A percentile compares a stretch with the other conserved stretches of the same genome.
Conservation (phyloP, 73 alveolate genomes). For the Symbiodinium natans region DNA sequence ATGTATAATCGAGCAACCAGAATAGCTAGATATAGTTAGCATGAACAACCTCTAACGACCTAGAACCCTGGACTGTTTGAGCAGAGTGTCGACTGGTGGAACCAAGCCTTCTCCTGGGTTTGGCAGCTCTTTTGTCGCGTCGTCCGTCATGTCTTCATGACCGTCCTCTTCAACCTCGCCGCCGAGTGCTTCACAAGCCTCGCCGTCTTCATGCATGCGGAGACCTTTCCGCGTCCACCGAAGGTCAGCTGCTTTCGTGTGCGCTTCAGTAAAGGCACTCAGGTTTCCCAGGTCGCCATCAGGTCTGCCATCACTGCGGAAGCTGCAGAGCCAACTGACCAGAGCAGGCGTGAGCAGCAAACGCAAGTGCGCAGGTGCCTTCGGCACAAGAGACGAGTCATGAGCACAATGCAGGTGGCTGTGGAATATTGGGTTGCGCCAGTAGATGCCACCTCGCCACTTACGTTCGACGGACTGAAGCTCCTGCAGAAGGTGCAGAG, state of each 20-base stretch:
- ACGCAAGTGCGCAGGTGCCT: conserved; percentile 27
- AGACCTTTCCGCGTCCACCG: conserved; percentile 49
- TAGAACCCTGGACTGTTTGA: too few relatives aligned
- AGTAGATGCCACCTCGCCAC: conserved; percentile 45
- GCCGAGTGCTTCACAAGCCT: neutral
- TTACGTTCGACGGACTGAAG: conserved; percentile 24
- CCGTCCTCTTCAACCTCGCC: neutral
- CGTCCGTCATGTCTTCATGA: neutral
- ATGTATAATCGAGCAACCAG: too few relatives aligned
- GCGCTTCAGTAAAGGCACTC: conserved; percentile 4
- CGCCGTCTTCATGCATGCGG: neutral
- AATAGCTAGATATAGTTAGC: too few relatives aligned
- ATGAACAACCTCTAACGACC: too few relatives aligned
- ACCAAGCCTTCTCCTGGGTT: too few relatives aligned
- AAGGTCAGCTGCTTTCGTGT: conserved; percentile 1
- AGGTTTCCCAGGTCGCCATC: neutral
- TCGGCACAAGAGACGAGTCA: neutral
- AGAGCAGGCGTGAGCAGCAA: conserved; percentile 6
- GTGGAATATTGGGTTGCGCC: conserved; percentile 87
- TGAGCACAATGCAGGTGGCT: conserved; percentile 35
- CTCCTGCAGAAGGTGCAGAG: too few relatives aligned
- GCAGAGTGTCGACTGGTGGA: too few relatives aligned
- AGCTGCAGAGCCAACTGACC: neutral
- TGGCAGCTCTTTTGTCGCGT: too few relatives aligned
- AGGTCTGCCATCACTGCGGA: neutral